phyloP scores from a whole-genome alignment of 2,329 filamentous ascomycete genomes.

The Exophiala dermatitidis region DNA sequence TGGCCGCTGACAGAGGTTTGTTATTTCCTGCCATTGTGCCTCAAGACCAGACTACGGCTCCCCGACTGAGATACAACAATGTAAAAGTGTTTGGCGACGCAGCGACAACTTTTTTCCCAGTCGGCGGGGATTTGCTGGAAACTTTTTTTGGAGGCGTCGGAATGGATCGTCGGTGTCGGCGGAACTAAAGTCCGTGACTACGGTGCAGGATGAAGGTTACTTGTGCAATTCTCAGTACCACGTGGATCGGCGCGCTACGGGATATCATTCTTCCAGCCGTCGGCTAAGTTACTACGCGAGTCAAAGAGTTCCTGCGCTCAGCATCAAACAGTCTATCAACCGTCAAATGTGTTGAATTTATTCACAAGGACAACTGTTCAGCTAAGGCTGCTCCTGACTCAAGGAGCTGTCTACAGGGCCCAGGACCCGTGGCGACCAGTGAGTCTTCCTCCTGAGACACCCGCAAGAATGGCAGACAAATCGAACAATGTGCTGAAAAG shows the following conservation, averaged over 20 bases:
- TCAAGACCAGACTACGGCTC: slow-evolving; percentile 13
- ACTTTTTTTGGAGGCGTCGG: background rate
- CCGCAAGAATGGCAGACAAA: slow-evolving; percentile 16
- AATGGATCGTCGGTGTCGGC: background rate
- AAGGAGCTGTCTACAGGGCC: background rate
- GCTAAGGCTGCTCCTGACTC: too few relatives aligned
- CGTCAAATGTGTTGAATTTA: too few relatives aligned
- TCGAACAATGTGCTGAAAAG: slow-evolving; percentile 38
- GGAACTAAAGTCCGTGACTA: too few relatives aligned
- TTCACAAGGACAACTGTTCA: too few relatives aligned
- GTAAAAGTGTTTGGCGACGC: background rate
- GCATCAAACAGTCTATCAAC: too few relatives aligned
- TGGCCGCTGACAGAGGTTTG: slow-evolving; percentile 73
- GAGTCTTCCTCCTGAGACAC: slow-evolving; percentile 12
- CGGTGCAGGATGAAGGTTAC: too few relatives aligned
- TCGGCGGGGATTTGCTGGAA: background rate
- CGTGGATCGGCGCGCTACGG: background rate
- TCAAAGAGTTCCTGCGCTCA: too few relatives aligned
- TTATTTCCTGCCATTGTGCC: slow-evolving; percentile 42
- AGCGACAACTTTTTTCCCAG: background rate
- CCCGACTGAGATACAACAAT: background rate
- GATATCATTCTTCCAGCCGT: background rate
- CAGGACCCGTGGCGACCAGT: slow-evolving; percentile 6
- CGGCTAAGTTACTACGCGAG: background rate
- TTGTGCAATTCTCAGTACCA: too few relatives aligned